A percentile compares a stretch with the other conserved stretches of the same genome.
These are phyloP conservation scores for Podila epicladia DNA, from an alignment of 192 early-diverging fungal genomes.

Conservation along the genomic window DNA sequence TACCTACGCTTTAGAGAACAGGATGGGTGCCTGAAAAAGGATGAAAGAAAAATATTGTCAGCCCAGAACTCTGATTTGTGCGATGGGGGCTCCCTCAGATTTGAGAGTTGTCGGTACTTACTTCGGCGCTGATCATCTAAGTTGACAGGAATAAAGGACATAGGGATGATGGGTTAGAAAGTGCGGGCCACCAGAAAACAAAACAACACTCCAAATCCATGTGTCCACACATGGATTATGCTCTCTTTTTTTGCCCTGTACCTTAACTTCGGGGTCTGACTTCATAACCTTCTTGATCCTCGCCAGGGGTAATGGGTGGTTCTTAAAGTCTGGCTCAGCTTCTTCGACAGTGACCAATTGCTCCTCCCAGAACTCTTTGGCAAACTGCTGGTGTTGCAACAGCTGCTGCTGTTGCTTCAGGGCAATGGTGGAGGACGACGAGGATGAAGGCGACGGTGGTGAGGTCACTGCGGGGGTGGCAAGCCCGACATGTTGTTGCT, in stretches of 20 bases:
- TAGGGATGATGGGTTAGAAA: not conserved
- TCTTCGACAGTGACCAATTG: slow-evolving; percentile 71
- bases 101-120: slow-evolving; percentile 3
- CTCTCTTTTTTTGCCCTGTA: slow-evolving; percentile 26
- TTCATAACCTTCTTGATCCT: slow-evolving; percentile 99
- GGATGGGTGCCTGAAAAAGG: slow-evolving; percentile 77
- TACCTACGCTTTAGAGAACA: slow-evolving; percentile 85
- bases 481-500: not conserved
- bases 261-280: slow-evolving; percentile 95
- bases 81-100: not conserved
- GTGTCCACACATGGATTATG: not conserved
- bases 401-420: not conserved
- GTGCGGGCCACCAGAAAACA: no score
- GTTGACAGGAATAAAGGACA: not conserved
- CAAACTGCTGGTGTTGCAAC: slow-evolving; percentile 25
- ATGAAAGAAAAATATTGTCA: slow-evolving; percentile 12
- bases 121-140: slow-evolving; percentile 67
- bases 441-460: not conserved
- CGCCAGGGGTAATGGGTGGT: slow-evolving; percentile 91
- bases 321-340: slow-evolving; percentile 91
- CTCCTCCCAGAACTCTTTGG: slow-evolving; percentile 75
- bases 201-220: no score
- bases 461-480: not conserved
- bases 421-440: not conserved
- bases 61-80: not conserved